A percentile compares a stretch with the other conserved stretches of the same genome.
These are phyloP conservation scores for Carex parvula DNA, from an alignment of 176 grass and related monocot species.

Conservation along the genomic window DNA sequence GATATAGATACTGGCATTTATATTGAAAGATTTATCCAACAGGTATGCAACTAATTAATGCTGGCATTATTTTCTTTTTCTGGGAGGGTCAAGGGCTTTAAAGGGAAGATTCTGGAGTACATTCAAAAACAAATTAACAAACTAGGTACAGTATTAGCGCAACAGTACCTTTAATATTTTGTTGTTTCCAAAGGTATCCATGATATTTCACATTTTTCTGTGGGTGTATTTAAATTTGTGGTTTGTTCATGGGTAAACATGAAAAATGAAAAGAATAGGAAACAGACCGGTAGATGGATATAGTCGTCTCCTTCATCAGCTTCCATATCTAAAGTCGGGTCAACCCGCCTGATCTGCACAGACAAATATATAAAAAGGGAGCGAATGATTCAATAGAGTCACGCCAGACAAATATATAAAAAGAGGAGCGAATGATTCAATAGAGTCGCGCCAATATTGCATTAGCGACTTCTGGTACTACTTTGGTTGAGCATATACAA, in stretches of 20 bases:
- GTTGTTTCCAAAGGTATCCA: neutral
- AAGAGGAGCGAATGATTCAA: neutral
- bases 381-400: too few relatives aligned
- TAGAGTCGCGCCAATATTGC: neutral
- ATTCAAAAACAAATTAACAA: neutral
- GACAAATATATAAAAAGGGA: too few relatives aligned
- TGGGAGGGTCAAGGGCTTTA: neutral
- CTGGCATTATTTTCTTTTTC: neutral
- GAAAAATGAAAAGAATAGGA: conserved; percentile 23
- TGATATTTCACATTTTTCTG: neutral
- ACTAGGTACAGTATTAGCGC: neutral
- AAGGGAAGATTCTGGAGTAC: neutral
- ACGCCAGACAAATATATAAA: too few relatives aligned
- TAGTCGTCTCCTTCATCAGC: conserved; percentile 91
- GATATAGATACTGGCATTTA: neutral
- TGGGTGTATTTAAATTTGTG: neutral
- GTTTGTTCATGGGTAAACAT: conserved; percentile 24
- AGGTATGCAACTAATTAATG: neutral
- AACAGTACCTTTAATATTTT: neutral
- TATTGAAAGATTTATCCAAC: conserved; percentile 10
- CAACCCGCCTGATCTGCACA: conserved; percentile 85
- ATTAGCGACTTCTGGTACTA: neutral
- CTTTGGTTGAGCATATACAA: neutral
- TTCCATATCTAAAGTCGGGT: conserved; percentile 98
- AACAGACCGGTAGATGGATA: conserved; percentile 75